These are phyloP conservation scores for Fusarium odoratissimum DNA, from an alignment of 2,329 filamentous ascomycete genomes.

Conservation along the genomic window DNA sequence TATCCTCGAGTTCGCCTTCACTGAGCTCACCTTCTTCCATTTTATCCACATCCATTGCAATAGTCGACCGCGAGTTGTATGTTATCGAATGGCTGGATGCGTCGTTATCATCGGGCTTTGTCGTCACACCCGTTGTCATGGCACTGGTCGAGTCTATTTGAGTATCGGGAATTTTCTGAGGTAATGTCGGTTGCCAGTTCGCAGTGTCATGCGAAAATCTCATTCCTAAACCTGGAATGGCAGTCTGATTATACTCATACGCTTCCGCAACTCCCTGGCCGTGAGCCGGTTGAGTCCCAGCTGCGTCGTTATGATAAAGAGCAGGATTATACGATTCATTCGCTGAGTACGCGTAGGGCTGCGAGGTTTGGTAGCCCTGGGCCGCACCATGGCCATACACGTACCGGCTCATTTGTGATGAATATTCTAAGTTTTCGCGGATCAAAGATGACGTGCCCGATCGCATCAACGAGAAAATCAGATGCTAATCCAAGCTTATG, in stretches of 20 bases:
- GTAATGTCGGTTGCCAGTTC: conserved; percentile 31
- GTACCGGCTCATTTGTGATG: conserved; percentile 47
- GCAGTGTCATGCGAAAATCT: conserved; percentile 37
- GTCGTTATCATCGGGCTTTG: neutral
- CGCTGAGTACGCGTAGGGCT: conserved; percentile 33
- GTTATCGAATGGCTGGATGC: neutral
- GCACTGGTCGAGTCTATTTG: neutral
- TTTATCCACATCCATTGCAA: conserved; percentile 28
- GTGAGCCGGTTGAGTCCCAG: conserved; percentile 11
- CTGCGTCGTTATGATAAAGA: conserved; percentile 14
- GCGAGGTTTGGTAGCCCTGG: conserved; percentile 39
- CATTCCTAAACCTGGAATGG: conserved; percentile 52
- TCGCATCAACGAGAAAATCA: neutral
- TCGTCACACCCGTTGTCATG: neutral
- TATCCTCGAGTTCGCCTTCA: conserved; percentile 72
- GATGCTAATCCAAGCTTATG: neutral
- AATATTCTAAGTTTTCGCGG: neutral
- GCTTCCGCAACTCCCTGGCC: conserved; percentile 24
- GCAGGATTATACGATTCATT: conserved; percentile 25
- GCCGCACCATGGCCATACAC: conserved; percentile 43
- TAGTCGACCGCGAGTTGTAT: conserved; percentile 8
- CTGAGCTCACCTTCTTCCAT: conserved; percentile 82
- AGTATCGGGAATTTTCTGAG: conserved; percentile 7
- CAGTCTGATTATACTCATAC: conserved; percentile 44
- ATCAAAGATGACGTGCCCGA: neutral